A percentile compares a stretch with the other conserved stretches of the same genome.
phyloP scores from a whole-genome alignment of 2,329 filamentous ascomycete species.

The Microcyclospora pomicola region DNA sequence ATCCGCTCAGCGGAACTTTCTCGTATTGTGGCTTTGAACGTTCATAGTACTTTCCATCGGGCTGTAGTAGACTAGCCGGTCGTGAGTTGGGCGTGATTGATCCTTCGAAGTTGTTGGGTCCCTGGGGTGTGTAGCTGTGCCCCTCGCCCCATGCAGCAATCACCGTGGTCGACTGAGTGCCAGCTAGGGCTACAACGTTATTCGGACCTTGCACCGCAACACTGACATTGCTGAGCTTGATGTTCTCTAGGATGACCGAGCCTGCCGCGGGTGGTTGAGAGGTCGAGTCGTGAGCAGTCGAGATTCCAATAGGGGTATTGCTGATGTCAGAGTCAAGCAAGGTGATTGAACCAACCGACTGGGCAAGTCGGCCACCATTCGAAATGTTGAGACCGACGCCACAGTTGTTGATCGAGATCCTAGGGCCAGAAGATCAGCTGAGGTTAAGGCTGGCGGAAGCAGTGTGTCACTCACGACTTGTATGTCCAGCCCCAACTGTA shows the following conservation, averaged over 20 bases:
- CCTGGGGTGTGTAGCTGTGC: constrained; percentile 30
- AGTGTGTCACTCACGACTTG: constrained; percentile 10
- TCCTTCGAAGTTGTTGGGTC: constrained; percentile 32
- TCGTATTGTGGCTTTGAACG: constrained; percentile 44
- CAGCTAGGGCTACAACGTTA: constrained; percentile 24
- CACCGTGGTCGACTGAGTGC: constrained; percentile 21
- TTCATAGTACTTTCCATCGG: constrained; percentile 34
- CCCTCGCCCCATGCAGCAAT: constrained; percentile 32
- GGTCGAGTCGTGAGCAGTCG: constrained; percentile 31
- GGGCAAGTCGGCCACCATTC: constrained; percentile 26
- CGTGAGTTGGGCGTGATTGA: constrained; percentile 30
- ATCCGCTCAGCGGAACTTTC: constrained; percentile 22
- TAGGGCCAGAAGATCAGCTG: constrained; percentile 15
- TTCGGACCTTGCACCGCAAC: constrained; percentile 29
- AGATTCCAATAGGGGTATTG: constrained; percentile 37
- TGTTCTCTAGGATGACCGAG: constrained; percentile 43
- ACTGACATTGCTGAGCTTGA: constrained; percentile 37
- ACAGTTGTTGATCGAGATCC: constrained; percentile 39
- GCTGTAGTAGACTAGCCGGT: constrained; percentile 29
- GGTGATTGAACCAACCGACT: constrained; percentile 41
- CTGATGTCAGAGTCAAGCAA: constrained; percentile 43
- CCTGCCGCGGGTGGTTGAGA: constrained; percentile 33
- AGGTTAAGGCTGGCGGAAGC: not conserved
- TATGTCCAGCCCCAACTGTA: constrained; percentile 48
- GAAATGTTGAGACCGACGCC: constrained; percentile 38